Conservation (phyloP, 495 filamentous ascomycete genomes). For the Xylaria grammica region DNA sequence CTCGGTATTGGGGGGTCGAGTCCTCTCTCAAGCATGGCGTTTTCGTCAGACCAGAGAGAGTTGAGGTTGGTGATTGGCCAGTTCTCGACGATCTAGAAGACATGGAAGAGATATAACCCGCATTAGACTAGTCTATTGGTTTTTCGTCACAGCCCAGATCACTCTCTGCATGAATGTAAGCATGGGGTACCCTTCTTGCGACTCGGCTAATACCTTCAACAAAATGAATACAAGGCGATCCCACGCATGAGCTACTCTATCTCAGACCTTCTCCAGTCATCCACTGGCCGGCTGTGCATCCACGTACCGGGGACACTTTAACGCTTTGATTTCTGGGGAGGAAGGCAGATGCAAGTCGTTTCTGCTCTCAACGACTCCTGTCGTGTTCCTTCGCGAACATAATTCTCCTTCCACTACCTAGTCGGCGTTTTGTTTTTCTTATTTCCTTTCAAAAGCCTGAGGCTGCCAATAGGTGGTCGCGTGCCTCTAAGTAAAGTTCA, state of each 20-base stretch:
- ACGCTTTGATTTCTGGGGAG: background rate
- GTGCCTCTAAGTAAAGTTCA: background rate
- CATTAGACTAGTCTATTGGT: background rate
- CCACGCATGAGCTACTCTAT: conserved; percentile 2
- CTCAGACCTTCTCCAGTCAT: background rate
- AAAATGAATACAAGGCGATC: background rate
- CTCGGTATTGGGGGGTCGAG: conserved; percentile 73
- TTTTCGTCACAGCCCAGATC: background rate
- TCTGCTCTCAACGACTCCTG: background rate
- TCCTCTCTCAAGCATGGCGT: conserved; percentile 72
- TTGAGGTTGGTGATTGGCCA: conserved; percentile 88
- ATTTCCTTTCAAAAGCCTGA: background rate
- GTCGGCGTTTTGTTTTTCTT: background rate
- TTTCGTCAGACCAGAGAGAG: conserved; percentile 87
- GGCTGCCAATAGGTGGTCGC: background rate
- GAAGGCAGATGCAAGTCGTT: background rate
- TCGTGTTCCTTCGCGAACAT: background rate
- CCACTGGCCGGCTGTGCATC: background rate
- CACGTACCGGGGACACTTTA: background rate
- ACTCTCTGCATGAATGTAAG: background rate
- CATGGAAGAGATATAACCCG: conserved; percentile 80
- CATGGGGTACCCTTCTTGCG: background rate
- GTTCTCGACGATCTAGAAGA: conserved; percentile 76
- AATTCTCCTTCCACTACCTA: background rate
- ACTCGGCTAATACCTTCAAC: background rate